Percentiles rank a stretch among this genome's conserved stretches.
phyloP scores from a whole-genome alignment of 2,329 filamentous ascomycete species.

The Colletotrichum nymphaeae region DNA sequence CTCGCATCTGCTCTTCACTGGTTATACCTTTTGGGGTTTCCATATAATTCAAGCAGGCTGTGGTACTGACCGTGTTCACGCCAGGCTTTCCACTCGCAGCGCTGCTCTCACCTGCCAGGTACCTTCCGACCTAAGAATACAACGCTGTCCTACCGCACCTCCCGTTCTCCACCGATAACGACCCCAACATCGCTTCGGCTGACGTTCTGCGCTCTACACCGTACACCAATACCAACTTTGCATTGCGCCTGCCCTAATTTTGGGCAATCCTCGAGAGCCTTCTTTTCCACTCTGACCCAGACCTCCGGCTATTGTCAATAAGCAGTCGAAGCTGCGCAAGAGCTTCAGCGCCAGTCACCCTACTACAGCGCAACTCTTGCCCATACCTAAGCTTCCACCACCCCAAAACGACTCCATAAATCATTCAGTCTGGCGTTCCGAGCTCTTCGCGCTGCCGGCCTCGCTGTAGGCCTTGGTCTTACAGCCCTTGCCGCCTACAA shows the following conservation, averaged over 20 bases:
- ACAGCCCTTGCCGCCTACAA: conserved; percentile 67
- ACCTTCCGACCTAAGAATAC: conserved; percentile 6
- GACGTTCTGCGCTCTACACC: conserved; percentile 15
- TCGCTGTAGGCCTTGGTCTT: conserved; percentile 69
- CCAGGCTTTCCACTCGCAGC: conserved; percentile 5
- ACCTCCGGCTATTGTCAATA: no score
- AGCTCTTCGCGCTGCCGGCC: conserved; percentile 64
- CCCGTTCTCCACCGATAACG: conserved; percentile 28
- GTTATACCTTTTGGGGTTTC: neutral
- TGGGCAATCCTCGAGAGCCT: neutral
- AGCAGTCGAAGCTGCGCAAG: neutral
- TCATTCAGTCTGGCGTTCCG: conserved; percentile 65
- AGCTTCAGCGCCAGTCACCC: conserved; percentile 1
- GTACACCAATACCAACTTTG: conserved; percentile 9
- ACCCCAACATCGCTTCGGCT: conserved; percentile 18
- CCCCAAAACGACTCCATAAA: conserved; percentile 12
- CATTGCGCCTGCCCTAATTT: neutral
- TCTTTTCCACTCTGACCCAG: neutral
- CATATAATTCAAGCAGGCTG: neutral
- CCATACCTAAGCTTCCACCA: neutral
- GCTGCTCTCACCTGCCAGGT: neutral
- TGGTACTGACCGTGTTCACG: conserved; percentile 1
- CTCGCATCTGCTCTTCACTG: neutral
- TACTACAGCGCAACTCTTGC: neutral
- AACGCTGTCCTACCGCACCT: conserved; percentile 10